Conservation (phyloP, 805 yeast species). For the Yarrowia sp. region DNA sequence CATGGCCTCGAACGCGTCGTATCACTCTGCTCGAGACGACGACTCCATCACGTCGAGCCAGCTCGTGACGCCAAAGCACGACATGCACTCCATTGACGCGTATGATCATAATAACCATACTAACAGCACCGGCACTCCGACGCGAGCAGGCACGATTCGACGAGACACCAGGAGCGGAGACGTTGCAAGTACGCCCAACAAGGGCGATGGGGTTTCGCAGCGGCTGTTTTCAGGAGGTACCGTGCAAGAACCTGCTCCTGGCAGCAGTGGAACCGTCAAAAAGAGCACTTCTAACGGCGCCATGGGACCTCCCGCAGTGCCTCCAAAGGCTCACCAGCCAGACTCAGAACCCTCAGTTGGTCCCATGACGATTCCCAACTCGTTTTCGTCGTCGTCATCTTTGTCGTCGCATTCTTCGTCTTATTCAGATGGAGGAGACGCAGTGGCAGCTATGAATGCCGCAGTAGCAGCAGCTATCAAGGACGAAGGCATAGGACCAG, state of each 20-base stretch:
- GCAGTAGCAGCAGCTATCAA: conserved; percentile 15
- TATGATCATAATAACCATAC: background rate
- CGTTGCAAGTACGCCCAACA: background rate
- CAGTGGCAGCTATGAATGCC: conserved; percentile 6
- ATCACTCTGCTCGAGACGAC: conserved; percentile 7
- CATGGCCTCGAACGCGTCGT: conserved; percentile 2
- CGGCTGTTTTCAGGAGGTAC: background rate
- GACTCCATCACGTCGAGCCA: background rate
- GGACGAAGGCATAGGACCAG: background rate
- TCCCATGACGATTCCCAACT: background rate
- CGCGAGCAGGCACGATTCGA: background rate
- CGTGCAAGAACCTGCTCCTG: background rate
- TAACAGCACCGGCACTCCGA: conserved; percentile 8
- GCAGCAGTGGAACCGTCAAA: background rate
- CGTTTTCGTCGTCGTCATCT: background rate
- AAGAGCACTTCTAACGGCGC: background rate
- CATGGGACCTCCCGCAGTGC: background rate
- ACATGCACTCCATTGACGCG: background rate
- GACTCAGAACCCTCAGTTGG: background rate
- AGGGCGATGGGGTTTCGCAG: background rate
- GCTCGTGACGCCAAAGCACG: conserved; percentile 4
- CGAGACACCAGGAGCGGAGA: background rate
- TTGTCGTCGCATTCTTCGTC: background rate
- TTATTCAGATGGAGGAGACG: background rate
- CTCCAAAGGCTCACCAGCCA: background rate